A percentile compares a stretch with the other conserved stretches of the same genome.
These are phyloP conservation scores for Leccinum pellstonianum DNA, from an alignment of 768 basidiomycete species.

Conservation along the genomic window DNA sequence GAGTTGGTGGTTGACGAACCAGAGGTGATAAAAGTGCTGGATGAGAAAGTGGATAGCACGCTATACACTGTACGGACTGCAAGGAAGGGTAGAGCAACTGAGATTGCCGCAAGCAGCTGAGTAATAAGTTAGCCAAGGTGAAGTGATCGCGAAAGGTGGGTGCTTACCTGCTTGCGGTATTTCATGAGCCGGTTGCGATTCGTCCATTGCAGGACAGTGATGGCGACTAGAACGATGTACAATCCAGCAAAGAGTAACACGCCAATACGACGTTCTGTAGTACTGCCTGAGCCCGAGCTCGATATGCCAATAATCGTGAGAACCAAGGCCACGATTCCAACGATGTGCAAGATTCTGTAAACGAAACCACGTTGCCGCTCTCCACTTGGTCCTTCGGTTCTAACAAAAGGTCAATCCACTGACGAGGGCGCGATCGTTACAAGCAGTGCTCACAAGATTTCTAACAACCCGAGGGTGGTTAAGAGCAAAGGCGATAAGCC, in stretches of 20 bases:
- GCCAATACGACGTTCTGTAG: slow-evolving; percentile 34
- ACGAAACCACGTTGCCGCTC: slow-evolving; percentile 3
- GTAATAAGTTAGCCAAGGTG: slow-evolving; percentile 9
- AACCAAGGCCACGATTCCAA: slow-evolving; percentile 28
- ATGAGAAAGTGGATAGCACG: slow-evolving; percentile 57
- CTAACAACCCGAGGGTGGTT: slow-evolving; percentile 37
- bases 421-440: background rate
- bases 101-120: slow-evolving; percentile 57
- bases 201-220: slow-evolving; percentile 51
- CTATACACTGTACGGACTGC: slow-evolving; percentile 48
- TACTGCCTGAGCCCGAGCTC: slow-evolving; percentile 10
- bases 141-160: slow-evolving; percentile 1
- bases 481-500: slow-evolving; percentile 41
- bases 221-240: slow-evolving; percentile 45
- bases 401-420: slow-evolving; percentile 14
- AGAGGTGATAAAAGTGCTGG: slow-evolving; percentile 38
- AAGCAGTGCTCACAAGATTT: slow-evolving; percentile 33
- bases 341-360: slow-evolving; percentile 31
- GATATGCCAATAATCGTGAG: slow-evolving; percentile 37
- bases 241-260: slow-evolving; percentile 33
- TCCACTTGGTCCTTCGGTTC: slow-evolving; percentile 31
- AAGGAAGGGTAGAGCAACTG: slow-evolving; percentile 58
- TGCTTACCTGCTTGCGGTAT: slow-evolving; percentile 36
- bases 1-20: slow-evolving; percentile 19
- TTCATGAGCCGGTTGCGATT: slow-evolving; percentile 39